phyloP scores from a whole-genome alignment of 257 asterid genomes.

The Solanum lignicaule region DNA sequence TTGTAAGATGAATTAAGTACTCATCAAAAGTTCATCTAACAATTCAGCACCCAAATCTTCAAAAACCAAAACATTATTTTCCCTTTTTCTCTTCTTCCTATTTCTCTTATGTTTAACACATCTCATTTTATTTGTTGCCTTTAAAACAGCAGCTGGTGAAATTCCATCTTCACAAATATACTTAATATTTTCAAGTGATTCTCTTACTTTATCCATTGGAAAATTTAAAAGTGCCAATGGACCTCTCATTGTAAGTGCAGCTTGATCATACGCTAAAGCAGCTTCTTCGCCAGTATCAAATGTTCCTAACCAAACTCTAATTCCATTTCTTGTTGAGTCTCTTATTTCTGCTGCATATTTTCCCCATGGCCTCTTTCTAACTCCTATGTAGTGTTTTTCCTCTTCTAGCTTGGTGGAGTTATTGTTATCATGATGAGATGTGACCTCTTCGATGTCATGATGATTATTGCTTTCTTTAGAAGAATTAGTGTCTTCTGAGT shows the following conservation, averaged over 20 bases:
- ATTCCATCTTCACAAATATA: constrained; percentile 6
- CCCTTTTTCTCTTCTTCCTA: background rate
- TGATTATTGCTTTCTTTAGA: background rate
- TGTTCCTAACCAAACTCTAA: constrained; percentile 34
- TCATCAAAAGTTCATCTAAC: constrained; percentile 16
- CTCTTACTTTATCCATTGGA: constrained; percentile 9
- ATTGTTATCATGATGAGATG: background rate
- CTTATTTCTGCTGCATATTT: constrained; percentile 37
- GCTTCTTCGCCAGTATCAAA: constrained; percentile 24
- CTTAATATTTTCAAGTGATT: constrained; percentile 15
- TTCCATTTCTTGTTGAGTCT: constrained; percentile 33
- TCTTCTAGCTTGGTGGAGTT: background rate
- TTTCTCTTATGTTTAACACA: background rate
- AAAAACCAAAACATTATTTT: constrained; percentile 9
- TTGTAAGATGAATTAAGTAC: background rate
- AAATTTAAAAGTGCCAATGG: constrained; percentile 15
- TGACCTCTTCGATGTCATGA: background rate
- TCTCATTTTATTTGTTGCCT: constrained; percentile 17
- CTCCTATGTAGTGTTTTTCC: constrained; percentile 20
- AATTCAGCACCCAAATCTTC: constrained; percentile 29
- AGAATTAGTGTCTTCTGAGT: background rate
- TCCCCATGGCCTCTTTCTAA: constrained; percentile 23
- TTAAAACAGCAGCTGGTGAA: constrained; percentile 27
- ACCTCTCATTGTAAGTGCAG: constrained; percentile 26
- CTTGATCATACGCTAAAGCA: constrained; percentile 33